These are phyloP conservation scores for Fusarium beomiforme DNA, from an alignment of 2,329 filamentous ascomycete species.

Conservation along the genomic window DNA sequence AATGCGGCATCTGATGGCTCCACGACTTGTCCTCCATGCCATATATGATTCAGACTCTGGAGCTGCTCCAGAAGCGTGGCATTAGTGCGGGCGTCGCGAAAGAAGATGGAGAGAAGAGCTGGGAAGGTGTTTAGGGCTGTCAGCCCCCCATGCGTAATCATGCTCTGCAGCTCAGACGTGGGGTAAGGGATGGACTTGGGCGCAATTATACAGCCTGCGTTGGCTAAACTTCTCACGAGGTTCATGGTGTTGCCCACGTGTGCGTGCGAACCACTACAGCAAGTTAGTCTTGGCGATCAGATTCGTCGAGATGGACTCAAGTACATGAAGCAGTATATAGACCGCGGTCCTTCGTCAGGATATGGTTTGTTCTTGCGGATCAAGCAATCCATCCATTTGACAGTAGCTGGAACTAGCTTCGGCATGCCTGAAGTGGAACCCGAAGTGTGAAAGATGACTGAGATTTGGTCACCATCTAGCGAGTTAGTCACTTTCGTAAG, in stretches of 20 bases:
- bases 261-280: not conserved
- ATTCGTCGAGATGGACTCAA: not conserved
- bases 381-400: slow-evolving; percentile 9
- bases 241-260: slow-evolving; percentile 11
- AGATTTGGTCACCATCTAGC: not conserved
- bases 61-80: not conserved
- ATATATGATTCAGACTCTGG: not conserved
- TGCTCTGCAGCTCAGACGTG: not conserved
- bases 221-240: not conserved
- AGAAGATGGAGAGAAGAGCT: not conserved
- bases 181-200: not conserved
- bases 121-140: not conserved
- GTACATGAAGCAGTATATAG: not conserved
- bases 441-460: not conserved
- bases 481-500: not conserved
- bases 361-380: not conserved
- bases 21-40: not conserved
- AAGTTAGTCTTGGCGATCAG: fast-evolving
- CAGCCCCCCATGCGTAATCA: slow-evolving; percentile 2
- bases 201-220: not conserved
- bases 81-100: not conserved
- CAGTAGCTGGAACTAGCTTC: not conserved
- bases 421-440: slow-evolving; percentile 13
- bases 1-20: not conserved
- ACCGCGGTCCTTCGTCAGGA: not conserved